Evolutionary conservation across 2,329 filamentous ascomycete genomes (phyloP), one percentile per base, ranked within the genome.

Genomic region (Penicillium thymicola): DNA sequence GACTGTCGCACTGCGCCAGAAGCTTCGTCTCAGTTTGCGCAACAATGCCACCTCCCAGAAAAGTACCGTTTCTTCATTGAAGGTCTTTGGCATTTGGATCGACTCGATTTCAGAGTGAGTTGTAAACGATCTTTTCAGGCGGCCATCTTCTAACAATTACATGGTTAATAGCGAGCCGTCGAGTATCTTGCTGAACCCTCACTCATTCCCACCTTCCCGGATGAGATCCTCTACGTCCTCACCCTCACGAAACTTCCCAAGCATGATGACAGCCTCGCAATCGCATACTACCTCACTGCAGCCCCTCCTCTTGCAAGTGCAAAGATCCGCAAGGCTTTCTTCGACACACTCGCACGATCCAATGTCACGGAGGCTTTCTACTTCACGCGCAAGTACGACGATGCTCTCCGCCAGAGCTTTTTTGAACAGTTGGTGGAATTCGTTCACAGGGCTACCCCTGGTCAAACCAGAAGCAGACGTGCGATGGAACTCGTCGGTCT

Each of bases 31-130:
- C 79, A 82, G 36, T 91, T 93, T 64, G 85, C 86, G 16, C 74
- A 76, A 41, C 76, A 76, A 25, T 85, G 85, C 5, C 85, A 87
- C 60, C 80, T 95, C 50, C 89, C 91, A 1, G 80, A 82, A 54
- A 90, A 87, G 63, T 95, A 93, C 72, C 85, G 87, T 72, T 85
- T 89, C 44, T 89, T 92, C 65, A 90, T 94, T 75, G 86, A 89
- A 65, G 91, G 91, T 0, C 76, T 95, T 10, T 95, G 90, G 89
- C 80, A 89, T 65, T 79, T 96, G 71, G 91, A 96, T 69, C 82
- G 84, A 42, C 78, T 85, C 43, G 81, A 90, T 55, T 92, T 90
- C 67, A 77, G 81, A 62, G 85, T 88, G 9, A 41, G 54, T 41
- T 27, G 16, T 11, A 6, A 23, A 21, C 16, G 23, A 25, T 41